Evolutionary conservation across 1,284 basidiomycete species (phyloP).

Genomic region (Cutaneotrichosporon sp.): DNA sequence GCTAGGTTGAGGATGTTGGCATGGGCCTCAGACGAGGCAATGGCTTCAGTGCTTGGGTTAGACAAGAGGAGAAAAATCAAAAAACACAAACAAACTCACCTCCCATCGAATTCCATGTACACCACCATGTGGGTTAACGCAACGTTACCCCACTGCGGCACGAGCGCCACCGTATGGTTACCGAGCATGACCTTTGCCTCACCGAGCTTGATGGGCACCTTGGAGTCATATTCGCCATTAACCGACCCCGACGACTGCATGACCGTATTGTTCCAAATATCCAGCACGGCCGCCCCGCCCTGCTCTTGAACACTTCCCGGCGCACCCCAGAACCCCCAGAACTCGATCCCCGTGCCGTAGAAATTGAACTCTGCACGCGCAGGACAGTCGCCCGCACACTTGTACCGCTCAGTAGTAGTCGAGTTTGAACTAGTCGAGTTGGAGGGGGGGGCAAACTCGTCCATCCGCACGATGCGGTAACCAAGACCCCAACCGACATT

Average conservation of each 20-base stretch:
- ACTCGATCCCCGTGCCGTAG: neutral
- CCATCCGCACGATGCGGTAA: neutral
- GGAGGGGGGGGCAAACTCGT: neutral
- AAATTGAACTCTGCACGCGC: neutral
- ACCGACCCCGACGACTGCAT: neutral
- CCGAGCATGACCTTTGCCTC: neutral
- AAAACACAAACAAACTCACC: neutral
- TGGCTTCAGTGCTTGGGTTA: neutral
- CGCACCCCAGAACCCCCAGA: slow-evolving; percentile 1
- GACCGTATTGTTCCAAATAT: neutral
- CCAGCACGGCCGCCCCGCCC: neutral
- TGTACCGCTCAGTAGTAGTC: neutral
- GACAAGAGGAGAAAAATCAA: neutral
- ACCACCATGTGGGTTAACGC: neutral
- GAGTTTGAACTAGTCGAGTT: neutral
- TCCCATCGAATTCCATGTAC: slow-evolving; percentile 1
- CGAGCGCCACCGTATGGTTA: neutral
- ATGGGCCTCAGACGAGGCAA: neutral
- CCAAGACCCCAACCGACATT: neutral
- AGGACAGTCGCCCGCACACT: neutral
- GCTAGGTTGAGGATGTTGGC: neutral
- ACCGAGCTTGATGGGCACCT: neutral
- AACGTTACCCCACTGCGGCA: neutral
- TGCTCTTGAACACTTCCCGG: neutral
- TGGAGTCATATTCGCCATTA: neutral